Percentiles rank a stretch among this genome's conserved stretches.
Conservation (phyloP, 1,284 basidiomycete species). For the Wolfiporia cocos region DNA sequence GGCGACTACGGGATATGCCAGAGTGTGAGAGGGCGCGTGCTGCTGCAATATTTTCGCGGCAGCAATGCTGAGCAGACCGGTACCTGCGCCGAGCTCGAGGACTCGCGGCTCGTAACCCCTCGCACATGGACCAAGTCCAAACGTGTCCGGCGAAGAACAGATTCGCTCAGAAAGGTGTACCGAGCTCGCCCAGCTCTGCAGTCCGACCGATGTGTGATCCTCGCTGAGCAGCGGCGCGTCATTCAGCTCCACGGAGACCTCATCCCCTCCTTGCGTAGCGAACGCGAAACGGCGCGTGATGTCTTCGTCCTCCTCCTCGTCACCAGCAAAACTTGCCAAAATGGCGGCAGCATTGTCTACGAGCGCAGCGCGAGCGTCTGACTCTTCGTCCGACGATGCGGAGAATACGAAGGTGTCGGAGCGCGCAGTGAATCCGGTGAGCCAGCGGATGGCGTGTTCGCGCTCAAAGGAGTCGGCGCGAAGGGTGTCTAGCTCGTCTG, state of each 20-base stretch:
- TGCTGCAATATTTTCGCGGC: constrained; percentile 50
- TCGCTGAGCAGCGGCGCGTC: constrained; percentile 65
- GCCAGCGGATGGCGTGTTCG: constrained; percentile 48
- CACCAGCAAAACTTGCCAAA: constrained; percentile 46
- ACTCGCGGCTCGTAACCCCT: constrained; percentile 33
- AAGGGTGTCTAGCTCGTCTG: constrained; percentile 34
- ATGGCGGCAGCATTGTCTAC: constrained; percentile 53
- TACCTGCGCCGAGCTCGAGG: constrained; percentile 85
- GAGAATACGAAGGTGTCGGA: constrained; percentile 44
- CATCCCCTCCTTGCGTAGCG: constrained; percentile 15
- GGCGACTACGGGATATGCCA: constrained; percentile 41
- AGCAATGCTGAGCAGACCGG: constrained; percentile 76
- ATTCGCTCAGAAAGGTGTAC: constrained; percentile 73
- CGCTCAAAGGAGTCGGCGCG: constrained; percentile 47
- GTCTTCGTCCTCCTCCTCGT: constrained; percentile 33
- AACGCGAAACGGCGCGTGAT: constrained; percentile 53
- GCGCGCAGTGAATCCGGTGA: constrained; percentile 57
- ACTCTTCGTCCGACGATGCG: constrained; percentile 23
- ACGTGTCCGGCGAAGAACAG: constrained; percentile 46
- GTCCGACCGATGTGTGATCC: constrained; percentile 79
- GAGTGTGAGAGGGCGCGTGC: neutral
- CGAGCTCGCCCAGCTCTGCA: constrained; percentile 86
- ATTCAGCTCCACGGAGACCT: constrained; percentile 58
- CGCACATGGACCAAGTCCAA: constrained; percentile 28
- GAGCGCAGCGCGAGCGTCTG: constrained; percentile 31